Conservation (phyloP, 768 basidiomycete genomes). For the Lentinula sp. region DNA sequence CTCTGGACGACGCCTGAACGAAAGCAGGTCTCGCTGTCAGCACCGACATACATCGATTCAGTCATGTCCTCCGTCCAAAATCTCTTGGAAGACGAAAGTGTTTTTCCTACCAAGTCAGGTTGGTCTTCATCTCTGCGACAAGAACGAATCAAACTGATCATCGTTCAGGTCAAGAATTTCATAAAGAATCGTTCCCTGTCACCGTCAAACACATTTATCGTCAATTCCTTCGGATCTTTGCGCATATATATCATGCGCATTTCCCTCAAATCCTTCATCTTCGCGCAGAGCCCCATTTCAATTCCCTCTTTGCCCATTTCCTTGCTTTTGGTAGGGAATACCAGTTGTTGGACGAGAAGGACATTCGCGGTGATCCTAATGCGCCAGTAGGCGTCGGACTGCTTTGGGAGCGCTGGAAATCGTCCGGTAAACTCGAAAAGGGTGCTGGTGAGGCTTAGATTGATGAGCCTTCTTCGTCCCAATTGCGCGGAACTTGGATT, state of each 20-base stretch:
- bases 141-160: background rate
- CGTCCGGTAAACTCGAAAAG: slow-evolving; percentile 54
- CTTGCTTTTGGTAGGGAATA: slow-evolving; percentile 90
- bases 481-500: background rate
- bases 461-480: background rate
- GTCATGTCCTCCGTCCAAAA: slow-evolving; percentile 98
- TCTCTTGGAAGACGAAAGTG: slow-evolving; percentile 87
- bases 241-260: slow-evolving; percentile 95
- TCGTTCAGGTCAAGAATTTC: slow-evolving; percentile 73
- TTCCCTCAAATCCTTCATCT: slow-evolving; percentile 89
- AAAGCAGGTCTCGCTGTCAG: slow-evolving; percentile 80
- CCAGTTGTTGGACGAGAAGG: slow-evolving; percentile 83
- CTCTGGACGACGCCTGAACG: slow-evolving; percentile 92
- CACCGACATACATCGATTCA: slow-evolving; percentile 95
- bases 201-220: slow-evolving; percentile 93
- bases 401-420: slow-evolving; percentile 87
- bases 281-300: slow-evolving; percentile 91
- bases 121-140: slow-evolving; percentile 16
- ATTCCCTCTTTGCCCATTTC: slow-evolving; percentile 97
- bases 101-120: slow-evolving; percentile 97
- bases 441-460: background rate
- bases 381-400: slow-evolving; percentile 66
- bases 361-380: slow-evolving; percentile 67
- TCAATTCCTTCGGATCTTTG: slow-evolving; percentile 93
- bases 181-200: slow-evolving; percentile 72